Evolutionary conservation across 2,329 filamentous ascomycete species (phyloP).

Genomic region (Ceratocystis diversiconidia): DNA sequence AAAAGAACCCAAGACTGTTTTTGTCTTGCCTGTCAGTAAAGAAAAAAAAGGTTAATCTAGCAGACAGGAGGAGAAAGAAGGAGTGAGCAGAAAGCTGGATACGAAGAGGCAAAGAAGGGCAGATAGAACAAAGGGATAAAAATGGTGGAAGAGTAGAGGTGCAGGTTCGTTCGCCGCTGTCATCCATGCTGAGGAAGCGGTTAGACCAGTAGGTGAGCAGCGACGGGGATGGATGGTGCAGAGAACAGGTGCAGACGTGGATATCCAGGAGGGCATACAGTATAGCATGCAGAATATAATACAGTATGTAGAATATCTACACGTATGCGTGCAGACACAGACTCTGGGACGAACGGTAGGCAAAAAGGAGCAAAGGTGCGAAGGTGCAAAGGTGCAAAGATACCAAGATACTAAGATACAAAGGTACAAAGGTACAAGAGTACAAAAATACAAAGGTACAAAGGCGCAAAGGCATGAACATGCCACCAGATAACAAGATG

Average conservation of each 20-base stretch:
- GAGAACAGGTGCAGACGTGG: background rate
- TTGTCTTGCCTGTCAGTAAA: no score
- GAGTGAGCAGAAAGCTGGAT: no score
- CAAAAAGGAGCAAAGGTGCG: background rate
- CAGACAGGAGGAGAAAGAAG: no score
- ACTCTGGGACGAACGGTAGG: background rate
- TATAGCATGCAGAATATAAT: background rate
- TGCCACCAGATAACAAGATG: background rate
- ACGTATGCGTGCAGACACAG: background rate
- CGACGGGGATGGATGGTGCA: background rate
- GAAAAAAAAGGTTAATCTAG: no score
- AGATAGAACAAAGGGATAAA: background rate
- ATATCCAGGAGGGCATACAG: background rate
- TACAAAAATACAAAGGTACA: background rate
- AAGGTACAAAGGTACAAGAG: background rate
- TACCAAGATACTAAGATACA: background rate
- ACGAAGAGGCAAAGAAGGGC: no score
- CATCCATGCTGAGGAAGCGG: constrained; percentile 4
- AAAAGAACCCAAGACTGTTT: no score
- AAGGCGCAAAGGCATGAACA: background rate
- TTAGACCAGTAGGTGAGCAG: background rate
- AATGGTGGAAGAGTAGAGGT: background rate
- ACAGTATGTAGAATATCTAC: background rate
- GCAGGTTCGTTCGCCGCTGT: constrained; percentile 1
- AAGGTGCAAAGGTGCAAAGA: background rate